A percentile compares a stretch with the other conserved stretches of the same genome.
Evolutionary conservation across 345 rosid genomes (phyloP).

Genomic region (Stellera chamaejasme): DNA sequence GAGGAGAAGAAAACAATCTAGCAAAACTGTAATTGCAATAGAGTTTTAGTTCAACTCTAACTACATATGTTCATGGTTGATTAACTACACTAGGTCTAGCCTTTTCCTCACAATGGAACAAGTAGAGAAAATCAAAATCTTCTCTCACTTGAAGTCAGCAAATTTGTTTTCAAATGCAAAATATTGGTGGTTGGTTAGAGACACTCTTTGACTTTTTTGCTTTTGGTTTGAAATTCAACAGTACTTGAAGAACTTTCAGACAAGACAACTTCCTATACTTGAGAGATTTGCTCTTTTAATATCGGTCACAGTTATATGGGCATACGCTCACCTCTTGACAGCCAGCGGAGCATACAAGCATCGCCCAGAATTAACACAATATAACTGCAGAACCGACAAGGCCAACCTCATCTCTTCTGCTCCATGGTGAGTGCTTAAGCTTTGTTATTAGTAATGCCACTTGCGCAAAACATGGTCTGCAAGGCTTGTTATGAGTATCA

Average conservation of each 20-base stretch:
- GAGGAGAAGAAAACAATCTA: too few species aligned
- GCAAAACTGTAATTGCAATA: too few species aligned
- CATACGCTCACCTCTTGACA: slow-evolving; percentile 92
- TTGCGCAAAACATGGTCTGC: too few species aligned
- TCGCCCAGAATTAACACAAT: slow-evolving; percentile 64
- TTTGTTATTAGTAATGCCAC: not conserved
- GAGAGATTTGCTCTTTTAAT: slow-evolving; percentile 89
- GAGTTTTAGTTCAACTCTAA: too few species aligned
- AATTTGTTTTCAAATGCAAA: too few species aligned
- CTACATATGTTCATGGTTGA: too few species aligned
- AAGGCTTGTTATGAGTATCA: too few species aligned
- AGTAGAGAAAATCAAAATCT: too few species aligned
- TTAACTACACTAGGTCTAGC: too few species aligned
- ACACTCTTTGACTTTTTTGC: not conserved
- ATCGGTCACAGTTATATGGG: slow-evolving; percentile 77
- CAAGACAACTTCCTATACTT: slow-evolving; percentile 56
- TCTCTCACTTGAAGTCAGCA: too few species aligned
- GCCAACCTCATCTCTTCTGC: slow-evolving; percentile 98
- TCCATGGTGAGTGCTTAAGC: slow-evolving; percentile 57
- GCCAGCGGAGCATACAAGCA: slow-evolving; percentile 97
- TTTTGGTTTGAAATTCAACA: slow-evolving; percentile 22
- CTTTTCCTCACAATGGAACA: too few species aligned
- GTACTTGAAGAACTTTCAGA: slow-evolving; percentile 78
- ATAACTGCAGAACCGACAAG: slow-evolving; percentile 85
- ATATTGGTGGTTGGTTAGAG: too few species aligned